A percentile compares a stretch with the other conserved stretches of the same genome.
phyloP scores from a whole-genome alignment of 495 filamentous ascomycete genomes.

The Echria macrotheca region DNA sequence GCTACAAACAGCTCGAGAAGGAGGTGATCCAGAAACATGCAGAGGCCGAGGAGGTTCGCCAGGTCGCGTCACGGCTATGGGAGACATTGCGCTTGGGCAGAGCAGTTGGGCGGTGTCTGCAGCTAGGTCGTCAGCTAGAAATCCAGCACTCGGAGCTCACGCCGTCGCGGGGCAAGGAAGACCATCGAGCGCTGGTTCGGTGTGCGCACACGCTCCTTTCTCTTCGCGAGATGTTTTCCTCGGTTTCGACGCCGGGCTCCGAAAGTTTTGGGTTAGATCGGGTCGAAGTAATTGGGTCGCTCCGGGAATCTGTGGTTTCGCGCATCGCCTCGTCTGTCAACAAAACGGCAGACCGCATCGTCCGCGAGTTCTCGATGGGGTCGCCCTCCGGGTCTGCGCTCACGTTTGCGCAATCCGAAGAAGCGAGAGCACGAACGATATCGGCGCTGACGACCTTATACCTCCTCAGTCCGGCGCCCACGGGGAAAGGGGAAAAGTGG shows the following conservation, averaged over 20 bases:
- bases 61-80: constrained; percentile 68
- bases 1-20: constrained; percentile 73
- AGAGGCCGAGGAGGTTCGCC: constrained; percentile 69
- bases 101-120: constrained; percentile 67
- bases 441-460: constrained; percentile 76
- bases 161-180: constrained; percentile 47
- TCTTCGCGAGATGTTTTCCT: constrained; percentile 64
- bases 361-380: constrained; percentile 80
- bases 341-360: constrained; percentile 68
- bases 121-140: constrained; percentile 81
- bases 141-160: constrained; percentile 58
- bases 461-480: constrained; percentile 60
- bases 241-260: constrained; percentile 54
- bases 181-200: constrained; percentile 70
- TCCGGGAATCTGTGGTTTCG: constrained; percentile 59
- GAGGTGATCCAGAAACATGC: constrained; percentile 79
- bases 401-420: constrained; percentile 76
- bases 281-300: constrained; percentile 60
- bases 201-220: constrained; percentile 70
- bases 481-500: constrained; percentile 46
- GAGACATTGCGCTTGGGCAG: constrained; percentile 72
- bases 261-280: constrained; percentile 72
- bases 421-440: constrained; percentile 63
- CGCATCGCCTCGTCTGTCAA: constrained; percentile 67
- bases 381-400: constrained; percentile 43